Evolutionary conservation across 2,329 filamentous ascomycete genomes (phyloP).

Genomic region (Hypomyces perniciosus): DNA sequence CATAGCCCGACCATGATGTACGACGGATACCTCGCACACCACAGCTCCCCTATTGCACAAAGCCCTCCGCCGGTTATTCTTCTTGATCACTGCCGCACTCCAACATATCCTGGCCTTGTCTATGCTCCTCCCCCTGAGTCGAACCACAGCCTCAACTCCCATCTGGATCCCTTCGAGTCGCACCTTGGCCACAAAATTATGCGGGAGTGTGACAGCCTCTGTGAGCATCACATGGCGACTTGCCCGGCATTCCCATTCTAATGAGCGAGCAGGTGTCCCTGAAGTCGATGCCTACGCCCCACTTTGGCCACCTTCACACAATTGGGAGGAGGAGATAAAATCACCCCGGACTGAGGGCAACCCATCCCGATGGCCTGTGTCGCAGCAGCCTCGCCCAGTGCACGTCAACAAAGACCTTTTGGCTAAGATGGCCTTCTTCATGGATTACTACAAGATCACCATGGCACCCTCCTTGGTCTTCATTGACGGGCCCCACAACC

Average conservation of each 20-base stretch:
- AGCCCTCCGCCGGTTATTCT: slow-evolving; percentile 51
- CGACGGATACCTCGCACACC: slow-evolving; percentile 45
- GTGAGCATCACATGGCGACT: slow-evolving; percentile 38
- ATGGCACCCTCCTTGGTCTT: slow-evolving; percentile 90
- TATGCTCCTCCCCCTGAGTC: slow-evolving; percentile 53
- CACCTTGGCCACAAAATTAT: slow-evolving; percentile 48
- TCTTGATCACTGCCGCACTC: slow-evolving; percentile 49
- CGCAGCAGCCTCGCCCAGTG: slow-evolving; percentile 39
- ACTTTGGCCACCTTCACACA: slow-evolving; percentile 39
- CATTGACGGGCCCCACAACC: slow-evolving; percentile 80
- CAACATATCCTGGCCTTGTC: slow-evolving; percentile 54
- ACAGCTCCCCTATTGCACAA: slow-evolving; percentile 48
- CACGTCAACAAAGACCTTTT: slow-evolving; percentile 59
- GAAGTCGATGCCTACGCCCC: slow-evolving; percentile 46
- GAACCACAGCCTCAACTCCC: slow-evolving; percentile 54
- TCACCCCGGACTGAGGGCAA: slow-evolving; percentile 39
- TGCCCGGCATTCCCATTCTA: slow-evolving; percentile 32
- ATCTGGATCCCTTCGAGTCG: slow-evolving; percentile 52
- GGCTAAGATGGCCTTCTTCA: slow-evolving; percentile 76
- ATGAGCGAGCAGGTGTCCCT: slow-evolving; percentile 40
- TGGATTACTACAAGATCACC: slow-evolving; percentile 89
- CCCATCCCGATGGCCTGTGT: slow-evolving; percentile 43
- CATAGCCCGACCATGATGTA: slow-evolving; percentile 53
- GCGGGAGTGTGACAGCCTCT: slow-evolving; percentile 50
- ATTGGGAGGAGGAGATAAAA: slow-evolving; percentile 40